phyloP scores from a whole-genome alignment of 2,329 filamentous ascomycete species.

The Exophiala sp. region DNA sequence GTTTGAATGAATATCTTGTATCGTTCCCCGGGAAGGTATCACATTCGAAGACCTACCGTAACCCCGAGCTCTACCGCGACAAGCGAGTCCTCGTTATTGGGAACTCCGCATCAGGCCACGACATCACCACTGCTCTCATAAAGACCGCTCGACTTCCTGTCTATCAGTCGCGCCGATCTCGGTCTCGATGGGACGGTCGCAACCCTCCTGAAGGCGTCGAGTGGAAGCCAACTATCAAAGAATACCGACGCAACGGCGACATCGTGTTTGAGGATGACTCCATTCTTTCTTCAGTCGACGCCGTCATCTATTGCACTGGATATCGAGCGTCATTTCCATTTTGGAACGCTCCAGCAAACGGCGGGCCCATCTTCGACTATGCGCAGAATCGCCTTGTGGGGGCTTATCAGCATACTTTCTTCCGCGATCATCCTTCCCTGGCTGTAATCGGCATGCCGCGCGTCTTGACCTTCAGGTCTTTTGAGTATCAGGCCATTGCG shows the following conservation, averaged over 20 bases:
- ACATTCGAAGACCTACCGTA: conserved; percentile 46
- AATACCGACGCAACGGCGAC: conserved; percentile 39
- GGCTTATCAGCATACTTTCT: conserved; percentile 51
- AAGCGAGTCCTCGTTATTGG: conserved; percentile 58
- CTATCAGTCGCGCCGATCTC: conserved; percentile 48
- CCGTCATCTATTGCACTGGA: conserved; percentile 62
- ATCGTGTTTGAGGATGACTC: conserved; percentile 55
- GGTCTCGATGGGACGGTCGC: conserved; percentile 48
- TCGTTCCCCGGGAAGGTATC: conserved; percentile 39
- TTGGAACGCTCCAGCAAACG: conserved; percentile 48
- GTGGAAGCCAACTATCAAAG: conserved; percentile 51
- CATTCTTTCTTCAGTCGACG: conserved; percentile 50
- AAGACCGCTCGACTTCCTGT: conserved; percentile 39
- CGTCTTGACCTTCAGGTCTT: conserved; percentile 59
- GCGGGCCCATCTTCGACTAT: conserved; percentile 48
- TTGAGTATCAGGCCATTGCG: conserved; percentile 62
- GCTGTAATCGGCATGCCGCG: conserved; percentile 43
- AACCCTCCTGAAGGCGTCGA: conserved; percentile 44
- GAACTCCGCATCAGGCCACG: conserved; percentile 59
- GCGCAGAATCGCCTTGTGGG: conserved; percentile 39
- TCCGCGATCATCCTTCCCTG: conserved; percentile 46
- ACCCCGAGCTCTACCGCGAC: conserved; percentile 32
- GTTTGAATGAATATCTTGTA: conserved; percentile 38
- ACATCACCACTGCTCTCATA: conserved; percentile 53
- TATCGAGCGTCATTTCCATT: conserved; percentile 43